These are phyloP conservation scores for Ceratocystis destructans DNA, from an alignment of 2,329 filamentous ascomycete species.

Conservation along the genomic window DNA sequence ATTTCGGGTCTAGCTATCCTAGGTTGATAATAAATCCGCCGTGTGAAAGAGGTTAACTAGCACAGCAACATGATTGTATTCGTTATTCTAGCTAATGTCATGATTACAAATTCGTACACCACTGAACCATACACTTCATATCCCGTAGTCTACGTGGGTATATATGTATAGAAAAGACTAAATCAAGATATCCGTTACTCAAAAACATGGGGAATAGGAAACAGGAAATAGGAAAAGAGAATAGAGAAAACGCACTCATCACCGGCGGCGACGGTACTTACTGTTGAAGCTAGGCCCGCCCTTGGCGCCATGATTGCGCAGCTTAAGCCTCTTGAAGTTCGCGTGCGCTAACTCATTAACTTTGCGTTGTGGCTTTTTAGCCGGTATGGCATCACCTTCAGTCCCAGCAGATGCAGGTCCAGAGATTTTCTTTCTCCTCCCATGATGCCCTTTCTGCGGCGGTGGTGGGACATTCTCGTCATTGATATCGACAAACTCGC, in stretches of 20 bases:
- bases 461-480: slow-evolving; percentile 12
- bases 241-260: slow-evolving; percentile 16
- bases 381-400: slow-evolving; percentile 24
- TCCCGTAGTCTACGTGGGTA: neutral
- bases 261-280: slow-evolving; percentile 41
- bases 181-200: neutral
- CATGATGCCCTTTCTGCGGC: neutral
- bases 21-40: neutral
- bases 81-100: neutral
- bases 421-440: slow-evolving; percentile 17
- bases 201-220: neutral
- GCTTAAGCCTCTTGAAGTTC: slow-evolving; percentile 53
- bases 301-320: slow-evolving; percentile 48
- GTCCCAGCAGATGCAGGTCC: slow-evolving; percentile 2
- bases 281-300: slow-evolving; percentile 45
- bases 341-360: slow-evolving; percentile 50
- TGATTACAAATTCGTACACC: neutral
- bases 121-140: neutral
- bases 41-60: neutral
- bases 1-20: neutral
- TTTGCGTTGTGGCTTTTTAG: slow-evolving; percentile 40
- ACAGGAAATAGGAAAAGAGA: neutral
- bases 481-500: slow-evolving; percentile 26
- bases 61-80: neutral
- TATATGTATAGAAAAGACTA: neutral